Evolutionary conservation across 1,139 yeast species (phyloP).

Genomic region (Pichia sp.): DNA sequence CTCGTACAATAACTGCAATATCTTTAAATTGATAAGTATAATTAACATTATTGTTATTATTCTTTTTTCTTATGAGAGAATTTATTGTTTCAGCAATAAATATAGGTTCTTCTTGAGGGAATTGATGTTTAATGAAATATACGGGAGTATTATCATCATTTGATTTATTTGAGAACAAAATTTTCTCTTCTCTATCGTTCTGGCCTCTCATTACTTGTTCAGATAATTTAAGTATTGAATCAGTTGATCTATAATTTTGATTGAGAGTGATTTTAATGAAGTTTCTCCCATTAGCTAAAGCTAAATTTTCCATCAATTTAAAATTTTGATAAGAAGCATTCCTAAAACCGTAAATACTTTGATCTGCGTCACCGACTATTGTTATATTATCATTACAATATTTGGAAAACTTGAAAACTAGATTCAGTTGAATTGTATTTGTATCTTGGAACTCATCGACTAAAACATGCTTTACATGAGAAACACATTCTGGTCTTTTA

Average conservation of each 20-base stretch:
- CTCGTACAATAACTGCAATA: slow-evolving; percentile 67
- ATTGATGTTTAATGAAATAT: slow-evolving; percentile 1
- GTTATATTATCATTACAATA: slow-evolving; percentile 49
- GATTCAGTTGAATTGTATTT: slow-evolving; percentile 61
- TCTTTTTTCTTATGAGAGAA: slow-evolving; percentile 1
- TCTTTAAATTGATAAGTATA: slow-evolving; percentile 43
- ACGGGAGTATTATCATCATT: slow-evolving; percentile 40
- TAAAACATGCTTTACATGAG: slow-evolving; percentile 57
- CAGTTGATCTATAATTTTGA: slow-evolving; percentile 77
- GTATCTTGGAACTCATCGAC: slow-evolving; percentile 97
- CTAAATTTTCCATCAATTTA: slow-evolving; percentile 45
- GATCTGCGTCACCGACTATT: slow-evolving; percentile 95
- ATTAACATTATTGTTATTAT: neutral
- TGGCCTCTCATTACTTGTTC: slow-evolving; percentile 64
- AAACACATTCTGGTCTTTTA: slow-evolving; percentile 38
- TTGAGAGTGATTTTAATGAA: slow-evolving; percentile 35
- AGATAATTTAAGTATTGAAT: slow-evolving; percentile 56
- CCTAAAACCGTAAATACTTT: slow-evolving; percentile 84
- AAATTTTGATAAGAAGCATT: slow-evolving; percentile 72
- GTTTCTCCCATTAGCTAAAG: slow-evolving; percentile 27
- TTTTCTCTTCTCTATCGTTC: slow-evolving; percentile 35
- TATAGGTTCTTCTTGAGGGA: slow-evolving; percentile 4
- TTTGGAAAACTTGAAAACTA: slow-evolving; percentile 48
- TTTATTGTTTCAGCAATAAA: slow-evolving; percentile 9
- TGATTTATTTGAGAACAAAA: slow-evolving; percentile 39